Base-by-base conservation (phyloP, 208 protist species). In the Wallacemonas sp. region DNA sequence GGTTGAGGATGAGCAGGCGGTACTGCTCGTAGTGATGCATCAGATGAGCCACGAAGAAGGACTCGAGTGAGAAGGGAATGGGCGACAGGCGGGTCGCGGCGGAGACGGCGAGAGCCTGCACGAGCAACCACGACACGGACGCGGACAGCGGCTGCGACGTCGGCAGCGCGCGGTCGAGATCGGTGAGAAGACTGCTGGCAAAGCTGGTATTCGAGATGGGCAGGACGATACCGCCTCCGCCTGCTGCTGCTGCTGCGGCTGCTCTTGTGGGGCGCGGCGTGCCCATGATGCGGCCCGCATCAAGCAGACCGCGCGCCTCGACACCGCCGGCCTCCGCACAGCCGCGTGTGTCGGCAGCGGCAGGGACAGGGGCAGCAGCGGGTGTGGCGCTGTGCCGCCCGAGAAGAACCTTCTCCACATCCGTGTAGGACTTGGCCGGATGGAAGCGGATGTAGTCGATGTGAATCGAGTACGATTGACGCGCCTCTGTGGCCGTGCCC, bases 21-120 rank as follows among this genome's bases (percentile, higher is more conserved):
- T 93, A 93, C 47, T 70, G 74, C 61, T 93, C 87, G 68, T 93
- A 93, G 61, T 87, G 80, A 44, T 90, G 78, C 24, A 93, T 71
- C 43, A 93, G 75, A 6, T 74, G 49, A 0, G 87, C 75, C 12
- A 80, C 69, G 29, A 93, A 74, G 64, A 78, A 74, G 19, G 80
- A 72, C 54, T 90, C 83, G 8, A 61, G 70, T 14, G 65, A 78
- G 66, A 90, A 93, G 56, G 63, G 48, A 0, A 93, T 34, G 34
- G 80, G 61, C 2, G 65, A 61, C 55, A 63, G 52, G 11, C 54
- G 49, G 19, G 80, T 71, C 12, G 72, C 65, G 14, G 56, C 34
- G 38, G 80, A 80, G 24, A 78, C 63, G 21, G 67, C 64, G 26
- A 70, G 68, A 36, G 60, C 47, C 36, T 63, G 55, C 32, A 58